Evolutionary conservation across 2,329 filamentous ascomycete species (phyloP).

Genomic region (Myriosclerotinia scirpicola): DNA sequence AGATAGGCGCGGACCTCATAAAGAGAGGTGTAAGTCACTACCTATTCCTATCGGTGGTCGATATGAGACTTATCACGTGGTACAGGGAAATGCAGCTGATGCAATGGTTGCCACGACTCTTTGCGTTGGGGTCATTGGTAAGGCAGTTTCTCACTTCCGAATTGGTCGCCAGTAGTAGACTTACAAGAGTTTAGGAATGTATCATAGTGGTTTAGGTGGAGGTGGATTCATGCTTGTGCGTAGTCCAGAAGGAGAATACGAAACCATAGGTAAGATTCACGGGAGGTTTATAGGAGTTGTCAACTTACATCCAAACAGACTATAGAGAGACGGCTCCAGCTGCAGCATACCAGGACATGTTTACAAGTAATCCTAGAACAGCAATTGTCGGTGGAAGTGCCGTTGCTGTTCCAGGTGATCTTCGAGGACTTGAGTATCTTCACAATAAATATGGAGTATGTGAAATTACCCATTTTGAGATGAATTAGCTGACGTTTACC

Average conservation of each 20-base stretch:
- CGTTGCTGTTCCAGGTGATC: slow-evolving; percentile 69
- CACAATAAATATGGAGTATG: slow-evolving; percentile 68
- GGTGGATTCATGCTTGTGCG: slow-evolving; percentile 88
- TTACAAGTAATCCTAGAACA: slow-evolving; percentile 62
- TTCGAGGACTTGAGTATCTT: slow-evolving; percentile 76
- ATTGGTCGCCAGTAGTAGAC: background rate
- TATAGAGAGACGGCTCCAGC: slow-evolving; percentile 87
- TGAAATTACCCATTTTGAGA: background rate
- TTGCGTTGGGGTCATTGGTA: slow-evolving; percentile 70
- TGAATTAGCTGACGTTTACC: slow-evolving; percentile 1
- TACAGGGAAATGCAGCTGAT: slow-evolving; percentile 70
- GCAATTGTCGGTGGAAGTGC: slow-evolving; percentile 74
- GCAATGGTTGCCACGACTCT: slow-evolving; percentile 72
- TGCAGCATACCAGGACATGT: slow-evolving; percentile 84
- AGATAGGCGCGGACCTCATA: slow-evolving; percentile 52
- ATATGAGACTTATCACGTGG: slow-evolving; percentile 29
- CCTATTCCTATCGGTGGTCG: background rate
- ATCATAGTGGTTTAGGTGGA: slow-evolving; percentile 81
- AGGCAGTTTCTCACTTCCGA: slow-evolving; percentile 31
- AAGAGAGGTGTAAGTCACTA: slow-evolving; percentile 46
- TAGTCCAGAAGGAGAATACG: slow-evolving; percentile 70
- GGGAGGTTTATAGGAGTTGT: background rate
- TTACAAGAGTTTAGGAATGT: slow-evolving; percentile 54
- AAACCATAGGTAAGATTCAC: slow-evolving; percentile 57
- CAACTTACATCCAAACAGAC: slow-evolving; percentile 48